A percentile compares a stretch with the other conserved stretches of the same genome.
These are phyloP conservation scores for Aspergillus sp. DNA, from an alignment of 2,329 filamentous ascomycete species.

Conservation along the genomic window DNA sequence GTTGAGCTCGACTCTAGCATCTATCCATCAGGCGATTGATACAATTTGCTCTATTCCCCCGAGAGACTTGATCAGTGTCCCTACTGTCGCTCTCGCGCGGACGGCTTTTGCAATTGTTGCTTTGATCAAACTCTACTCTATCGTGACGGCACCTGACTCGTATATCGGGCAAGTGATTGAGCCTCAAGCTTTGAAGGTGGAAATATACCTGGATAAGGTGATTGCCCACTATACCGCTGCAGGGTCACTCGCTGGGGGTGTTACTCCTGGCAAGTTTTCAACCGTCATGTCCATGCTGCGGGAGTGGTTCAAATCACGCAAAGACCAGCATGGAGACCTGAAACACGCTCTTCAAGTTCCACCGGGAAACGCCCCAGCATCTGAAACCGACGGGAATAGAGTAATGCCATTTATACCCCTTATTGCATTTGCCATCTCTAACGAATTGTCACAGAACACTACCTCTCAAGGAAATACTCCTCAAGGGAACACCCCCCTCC, in stretches of 20 bases:
- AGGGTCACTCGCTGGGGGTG: slow-evolving; percentile 63
- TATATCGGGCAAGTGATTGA: slow-evolving; percentile 70
- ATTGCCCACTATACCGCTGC: slow-evolving; percentile 66
- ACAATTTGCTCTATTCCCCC: slow-evolving; percentile 64
- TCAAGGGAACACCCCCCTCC: slow-evolving; percentile 34
- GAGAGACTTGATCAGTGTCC: slow-evolving; percentile 60
- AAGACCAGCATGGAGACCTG: slow-evolving; percentile 28
- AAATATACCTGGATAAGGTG: slow-evolving; percentile 68
- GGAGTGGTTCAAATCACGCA: slow-evolving; percentile 63
- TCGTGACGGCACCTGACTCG: slow-evolving; percentile 62
- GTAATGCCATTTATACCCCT: background rate
- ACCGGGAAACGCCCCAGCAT: background rate
- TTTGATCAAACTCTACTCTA: slow-evolving; percentile 72
- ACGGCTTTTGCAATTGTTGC: slow-evolving; percentile 71
- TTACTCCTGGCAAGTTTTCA: slow-evolving; percentile 68
- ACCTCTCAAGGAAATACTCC: background rate
- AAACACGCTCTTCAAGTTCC: background rate
- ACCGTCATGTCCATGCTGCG: slow-evolving; percentile 69
- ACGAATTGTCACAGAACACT: background rate
- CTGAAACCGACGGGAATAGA: slow-evolving; percentile 1
- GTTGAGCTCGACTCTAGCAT: slow-evolving; percentile 64
- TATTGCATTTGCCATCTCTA: background rate
- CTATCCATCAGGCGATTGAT: slow-evolving; percentile 67
- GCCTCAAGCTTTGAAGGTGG: slow-evolving; percentile 64
- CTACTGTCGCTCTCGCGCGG: slow-evolving; percentile 70